Evolutionary conservation across 306 rosid species (phyloP).

Genomic region (Corylus heterophylla): DNA sequence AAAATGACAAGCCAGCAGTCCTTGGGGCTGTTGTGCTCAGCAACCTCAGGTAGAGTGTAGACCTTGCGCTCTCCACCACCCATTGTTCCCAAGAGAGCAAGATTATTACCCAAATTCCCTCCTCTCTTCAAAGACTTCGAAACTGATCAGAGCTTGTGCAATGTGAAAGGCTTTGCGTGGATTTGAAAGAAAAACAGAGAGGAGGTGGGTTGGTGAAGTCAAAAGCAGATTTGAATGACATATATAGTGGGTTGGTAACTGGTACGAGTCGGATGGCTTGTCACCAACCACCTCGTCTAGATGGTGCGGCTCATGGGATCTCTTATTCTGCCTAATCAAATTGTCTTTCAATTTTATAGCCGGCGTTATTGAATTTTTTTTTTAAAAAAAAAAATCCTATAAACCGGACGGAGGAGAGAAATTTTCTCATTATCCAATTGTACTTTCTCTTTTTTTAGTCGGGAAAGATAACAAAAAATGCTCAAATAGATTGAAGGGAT

Average conservation of each 20-base stretch:
- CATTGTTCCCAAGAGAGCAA: conserved; percentile 39
- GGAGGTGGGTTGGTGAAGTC: conserved; percentile 33
- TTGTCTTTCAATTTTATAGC: too few relatives aligned
- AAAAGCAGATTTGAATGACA: neutral
- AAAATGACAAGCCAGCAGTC: conserved; percentile 87
- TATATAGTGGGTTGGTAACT: neutral
- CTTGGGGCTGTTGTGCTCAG: conserved; percentile 50
- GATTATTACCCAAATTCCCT: neutral
- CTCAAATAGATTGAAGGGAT: too few relatives aligned
- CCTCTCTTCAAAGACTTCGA: neutral
- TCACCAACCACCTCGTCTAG: conserved; percentile 1
- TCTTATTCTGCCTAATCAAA: too few relatives aligned
- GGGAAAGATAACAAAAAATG: too few relatives aligned
- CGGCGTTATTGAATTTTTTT: too few relatives aligned
- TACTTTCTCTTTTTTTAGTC: too few relatives aligned
- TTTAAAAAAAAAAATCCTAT: too few relatives aligned
- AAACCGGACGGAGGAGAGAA: too few relatives aligned
- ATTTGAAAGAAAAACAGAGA: conserved; percentile 27
- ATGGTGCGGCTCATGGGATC: too few relatives aligned
- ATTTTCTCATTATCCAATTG: too few relatives aligned
- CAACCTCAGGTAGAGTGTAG: conserved; percentile 64
- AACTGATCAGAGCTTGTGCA: neutral
- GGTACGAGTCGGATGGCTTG: neutral
- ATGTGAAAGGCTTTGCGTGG: conserved; percentile 1
- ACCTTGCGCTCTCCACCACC: conserved; percentile 53